Evolutionary conservation across 179 eudicot species (phyloP), one percentile per base, ranked within the genome.

Genomic region (Gypsophila paniculata): DNA sequence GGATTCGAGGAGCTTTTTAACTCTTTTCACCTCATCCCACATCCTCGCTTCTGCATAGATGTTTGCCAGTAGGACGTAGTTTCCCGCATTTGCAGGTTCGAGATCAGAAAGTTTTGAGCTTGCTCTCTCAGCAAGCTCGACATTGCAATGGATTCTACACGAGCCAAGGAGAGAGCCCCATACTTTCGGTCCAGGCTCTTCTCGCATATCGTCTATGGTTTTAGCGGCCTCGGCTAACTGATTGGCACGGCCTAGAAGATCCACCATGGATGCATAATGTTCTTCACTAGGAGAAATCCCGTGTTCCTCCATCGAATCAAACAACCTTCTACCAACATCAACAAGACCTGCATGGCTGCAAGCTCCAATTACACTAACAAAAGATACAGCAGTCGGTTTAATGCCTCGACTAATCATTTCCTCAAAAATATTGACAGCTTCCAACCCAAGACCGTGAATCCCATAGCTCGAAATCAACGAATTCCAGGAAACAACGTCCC

Each of bases 81-180:
- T 88, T 59, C 93, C 93, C 14, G 93, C 93, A 77, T 88, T 88
- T 38, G 44, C 55, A 34, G 93, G 93, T 74, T 88, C 93, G 18
- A 85, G 86, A 71, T 82, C 85, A 60, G 85, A 86, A 6, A 88
- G 85, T 34, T 65, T 74, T 26, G 53, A 60, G 68, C 90, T 78
- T 49, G 93, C 93, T 77, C 76, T 81, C 72, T 88, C 90, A 32
- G 90, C 93, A 73, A 88, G 86, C 70, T 81, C 84, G 13, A 88
- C 82, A 76, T 88, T 83, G 77, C 87, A 78, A 49, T 88, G 93
- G 49, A 85, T 88, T 77, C 86, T 83, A 76, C 89, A 88, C n/a
- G 93, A 80, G 17, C 93, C 93, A 62, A 88, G 87, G 36, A 86
- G 86, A 38, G 93, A 75, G 13, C 90, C 93, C 93, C 93, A 88